phyloP scores from a whole-genome alignment of 1,284 basidiomycete genomes.

The Phlebopus sp. region DNA sequence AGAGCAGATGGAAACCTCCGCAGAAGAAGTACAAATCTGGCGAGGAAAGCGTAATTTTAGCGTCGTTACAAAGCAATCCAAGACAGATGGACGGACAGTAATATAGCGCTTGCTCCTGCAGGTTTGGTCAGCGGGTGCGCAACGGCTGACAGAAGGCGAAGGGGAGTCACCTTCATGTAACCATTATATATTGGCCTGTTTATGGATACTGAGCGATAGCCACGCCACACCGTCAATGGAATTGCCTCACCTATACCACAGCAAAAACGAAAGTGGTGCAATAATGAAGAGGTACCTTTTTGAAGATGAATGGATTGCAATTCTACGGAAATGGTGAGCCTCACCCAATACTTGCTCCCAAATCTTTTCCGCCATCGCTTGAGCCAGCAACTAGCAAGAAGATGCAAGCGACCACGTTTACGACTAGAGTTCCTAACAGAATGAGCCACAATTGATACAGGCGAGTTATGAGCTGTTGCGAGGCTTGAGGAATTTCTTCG shows the following conservation, averaged over 20 bases:
- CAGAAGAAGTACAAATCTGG: constrained; percentile 95
- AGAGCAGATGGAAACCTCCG: constrained; percentile 88
- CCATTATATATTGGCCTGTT: constrained; percentile 91
- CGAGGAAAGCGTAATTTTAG: constrained; percentile 28
- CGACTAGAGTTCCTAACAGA: constrained; percentile 70
- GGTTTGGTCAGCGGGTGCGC: constrained; percentile 12
- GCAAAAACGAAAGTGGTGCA: constrained; percentile 75
- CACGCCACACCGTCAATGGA: background rate
- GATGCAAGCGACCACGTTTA: constrained; percentile 93
- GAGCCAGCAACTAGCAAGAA: constrained; percentile 79
- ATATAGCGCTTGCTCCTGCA: constrained; percentile 80
- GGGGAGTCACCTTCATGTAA: constrained; percentile 80
- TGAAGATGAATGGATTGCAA: constrained; percentile 24
- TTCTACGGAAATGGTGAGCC: constrained; percentile 34
- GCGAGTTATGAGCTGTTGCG: constrained; percentile 76
- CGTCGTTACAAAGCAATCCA: constrained; percentile 22
- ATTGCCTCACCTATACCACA: constrained; percentile 79
- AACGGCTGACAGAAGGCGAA: constrained; percentile 4
- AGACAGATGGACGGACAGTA: constrained; percentile 55
- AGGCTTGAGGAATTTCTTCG: constrained; percentile 85
- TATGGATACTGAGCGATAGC: constrained; percentile 13
- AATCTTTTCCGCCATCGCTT: constrained; percentile 74
- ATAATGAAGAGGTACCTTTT: constrained; percentile 84
- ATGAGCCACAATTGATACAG: constrained; percentile 89
- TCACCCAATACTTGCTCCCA: constrained; percentile 77